Evolutionary conservation across 306 rosid species (phyloP), one percentile per base, ranked within the genome.

Genomic region (Argentina anserina): DNA sequence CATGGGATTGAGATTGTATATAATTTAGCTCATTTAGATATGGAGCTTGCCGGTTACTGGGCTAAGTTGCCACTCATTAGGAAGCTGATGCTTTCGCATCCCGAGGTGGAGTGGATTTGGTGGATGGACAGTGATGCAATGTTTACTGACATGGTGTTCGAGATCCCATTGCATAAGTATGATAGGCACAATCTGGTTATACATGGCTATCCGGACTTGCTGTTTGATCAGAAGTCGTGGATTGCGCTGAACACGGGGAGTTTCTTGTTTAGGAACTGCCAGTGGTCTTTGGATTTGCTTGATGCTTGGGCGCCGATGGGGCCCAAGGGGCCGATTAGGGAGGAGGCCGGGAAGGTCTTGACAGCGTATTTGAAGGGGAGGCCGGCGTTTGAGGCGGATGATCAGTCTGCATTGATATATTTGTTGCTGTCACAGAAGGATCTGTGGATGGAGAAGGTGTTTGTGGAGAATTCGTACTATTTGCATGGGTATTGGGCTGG

Each of bases 271-370:
- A 69, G 99, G 68, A 94, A 94, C 77, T 91, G 99, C 36, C 99
- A 94, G 81, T 94, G 99, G 99, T 88, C 96, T 59, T 67, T 94
- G 86, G 99, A 91, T 84, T 89, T 94, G 91, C 91, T 94, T 43
- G 99, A 94, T 84, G 91, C 65, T 28, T 94, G 99, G 99, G 97
- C 99, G 78, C 99, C 99, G 0, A 94, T 94, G 99, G 99, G 99
- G 15, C 99, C 99, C 0, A 94, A 91, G 65, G 97, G 99, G 52
- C 84, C 81, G 0, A 73, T 88, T 29, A 84, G 99, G 0, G 97
- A 95, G 17, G 97, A 95, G 80, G 97, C 97, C 0, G 99, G 99
- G 31, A 91, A 83, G 86, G 34, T 95, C 58, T 77, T 95, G 85
- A 95, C 97, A 0, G 97, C 99, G 0, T 73, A 88, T 70, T 81